Percentiles rank a stretch among this genome's conserved stretches.
Evolutionary conservation across 1,139 yeast species (phyloP).

Genomic region (Kodamaea fungicola): DNA sequence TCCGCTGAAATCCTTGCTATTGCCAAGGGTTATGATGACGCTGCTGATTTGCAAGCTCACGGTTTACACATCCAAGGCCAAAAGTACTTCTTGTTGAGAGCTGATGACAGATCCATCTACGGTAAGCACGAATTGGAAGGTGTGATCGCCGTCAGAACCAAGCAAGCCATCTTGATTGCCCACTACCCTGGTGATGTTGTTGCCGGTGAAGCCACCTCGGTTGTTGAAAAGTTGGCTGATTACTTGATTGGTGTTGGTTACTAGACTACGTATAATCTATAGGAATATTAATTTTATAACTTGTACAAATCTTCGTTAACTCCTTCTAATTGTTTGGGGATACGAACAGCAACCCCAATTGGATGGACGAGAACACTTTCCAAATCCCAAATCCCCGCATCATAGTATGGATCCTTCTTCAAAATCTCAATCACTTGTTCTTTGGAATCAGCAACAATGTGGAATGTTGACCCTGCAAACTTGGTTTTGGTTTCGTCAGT

Average conservation of each 20-base stretch:
- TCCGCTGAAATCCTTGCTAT: conserved; percentile 70
- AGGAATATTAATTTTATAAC: conserved; percentile 3
- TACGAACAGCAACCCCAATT: conserved; percentile 19
- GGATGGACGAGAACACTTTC: conserved; percentile 62
- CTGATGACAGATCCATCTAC: conserved; percentile 90
- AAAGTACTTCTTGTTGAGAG: conserved; percentile 84
- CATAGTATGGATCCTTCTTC: conserved; percentile 60
- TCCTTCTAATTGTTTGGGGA: conserved; percentile 12
- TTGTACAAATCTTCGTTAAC: conserved; percentile 10
- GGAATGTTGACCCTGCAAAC: conserved; percentile 71
- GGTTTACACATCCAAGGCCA: conserved; percentile 85
- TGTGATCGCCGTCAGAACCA: conserved; percentile 85
- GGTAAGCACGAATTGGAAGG: conserved; percentile 91
- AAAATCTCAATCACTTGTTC: conserved; percentile 64
- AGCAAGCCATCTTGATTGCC: conserved; percentile 88
- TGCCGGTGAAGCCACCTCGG: conserved; percentile 92
- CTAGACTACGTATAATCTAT: conserved; percentile 24
- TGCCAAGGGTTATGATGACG: conserved; percentile 78
- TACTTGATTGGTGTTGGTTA: conserved; percentile 85
- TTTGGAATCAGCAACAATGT: conserved; percentile 57
- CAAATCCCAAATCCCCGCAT: conserved; percentile 74
- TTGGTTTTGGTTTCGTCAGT: conserved; percentile 47
- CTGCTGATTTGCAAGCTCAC: conserved; percentile 71
- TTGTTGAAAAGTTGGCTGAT: conserved; percentile 93
- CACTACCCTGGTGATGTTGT: conserved; percentile 89